Conservation (phyloP, 164 flowering plant species). For the Cinnamomum micranthum region DNA sequence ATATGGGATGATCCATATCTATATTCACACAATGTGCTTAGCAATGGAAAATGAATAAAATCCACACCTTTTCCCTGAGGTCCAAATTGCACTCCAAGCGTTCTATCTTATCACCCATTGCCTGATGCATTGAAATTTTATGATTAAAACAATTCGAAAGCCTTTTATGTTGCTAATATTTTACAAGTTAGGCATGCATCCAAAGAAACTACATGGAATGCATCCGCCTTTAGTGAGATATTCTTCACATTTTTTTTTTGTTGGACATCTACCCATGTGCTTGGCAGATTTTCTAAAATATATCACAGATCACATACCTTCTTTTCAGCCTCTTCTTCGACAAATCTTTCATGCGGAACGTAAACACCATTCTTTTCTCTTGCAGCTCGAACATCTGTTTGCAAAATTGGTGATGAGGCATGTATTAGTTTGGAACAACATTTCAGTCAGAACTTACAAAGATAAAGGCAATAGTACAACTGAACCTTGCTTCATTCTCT, state of each 20-base stretch:
- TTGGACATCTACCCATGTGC: not conserved
- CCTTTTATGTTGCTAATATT: no score
- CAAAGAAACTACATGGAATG: no score
- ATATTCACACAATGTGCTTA: not conserved
- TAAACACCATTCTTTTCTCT: constrained; percentile 89
- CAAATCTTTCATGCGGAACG: constrained; percentile 71
- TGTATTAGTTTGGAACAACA: not conserved
- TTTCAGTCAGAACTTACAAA: not conserved
- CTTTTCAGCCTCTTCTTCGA: constrained; percentile 72
- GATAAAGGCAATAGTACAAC: not conserved
- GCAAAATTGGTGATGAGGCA: not conserved
- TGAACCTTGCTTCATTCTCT: constrained; percentile 80
- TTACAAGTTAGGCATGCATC: no score
- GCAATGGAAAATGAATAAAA: not conserved
- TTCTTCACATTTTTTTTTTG: no score
- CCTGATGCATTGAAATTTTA: constrained; percentile 31
- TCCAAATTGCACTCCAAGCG: constrained; percentile 63
- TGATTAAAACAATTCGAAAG: not conserved
- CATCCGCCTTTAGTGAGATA: no score
- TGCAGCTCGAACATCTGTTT: constrained; percentile 76
- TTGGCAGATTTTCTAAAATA: not conserved
- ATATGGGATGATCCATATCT: not conserved
- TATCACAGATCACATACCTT: constrained; percentile 39
- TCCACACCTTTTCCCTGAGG: constrained; percentile 49
- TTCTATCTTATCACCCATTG: constrained; percentile 65